Base-by-base conservation (phyloP, 2,329 filamentous ascomycete genomes). In the Verruconis gallopava region DNA sequence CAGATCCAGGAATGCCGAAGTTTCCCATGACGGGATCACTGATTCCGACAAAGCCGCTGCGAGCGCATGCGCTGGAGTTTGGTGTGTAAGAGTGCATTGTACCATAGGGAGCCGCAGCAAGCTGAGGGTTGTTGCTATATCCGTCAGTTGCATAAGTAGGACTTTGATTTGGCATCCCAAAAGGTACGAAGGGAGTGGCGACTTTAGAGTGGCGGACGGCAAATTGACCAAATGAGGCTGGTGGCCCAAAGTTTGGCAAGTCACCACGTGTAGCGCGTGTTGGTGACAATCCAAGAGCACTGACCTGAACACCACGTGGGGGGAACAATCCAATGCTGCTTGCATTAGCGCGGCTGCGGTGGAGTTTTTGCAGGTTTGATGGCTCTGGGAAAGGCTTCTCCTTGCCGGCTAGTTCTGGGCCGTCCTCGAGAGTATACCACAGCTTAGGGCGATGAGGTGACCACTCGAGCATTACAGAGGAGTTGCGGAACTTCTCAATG, bases 401-500 rank as follows among this genome's bases (percentile, higher is more conserved):
- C 14, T 21, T 6, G 20, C 42, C 42, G 30, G 22, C 18, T 14
- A 41, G 28, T 37, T 44, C 28, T 9, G 6, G 6, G 22, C 42
- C 42, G 21, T 39, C 37, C n/a, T 33, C 20, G 12, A 41, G 17
- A 14, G 37, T 44, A 28, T 42, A 44, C 37, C 37, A 44, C 14
- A 43, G 21, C 33, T 45, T 41, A 20, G 43, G 30, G 18, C 43
- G 43, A 30, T 41, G 43, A 21, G 38, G 38, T 17, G 43, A 69
- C 9, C 78, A 74, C 61, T 96, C 88, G 1, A 89, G 69, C 85
- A 96, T 95, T 21, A 98, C 86, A 0, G 85, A 89, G 30, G 85
- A 94, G 65, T 98, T 98, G 25, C 91, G 79, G 55, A 98, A 98
- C 57, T 96, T 95, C 58, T 93, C 83, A 4, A 95, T 76, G 0